Base-by-base conservation (phyloP, 257 asterid genomes). In the Nicotiana benthamiana region DNA sequence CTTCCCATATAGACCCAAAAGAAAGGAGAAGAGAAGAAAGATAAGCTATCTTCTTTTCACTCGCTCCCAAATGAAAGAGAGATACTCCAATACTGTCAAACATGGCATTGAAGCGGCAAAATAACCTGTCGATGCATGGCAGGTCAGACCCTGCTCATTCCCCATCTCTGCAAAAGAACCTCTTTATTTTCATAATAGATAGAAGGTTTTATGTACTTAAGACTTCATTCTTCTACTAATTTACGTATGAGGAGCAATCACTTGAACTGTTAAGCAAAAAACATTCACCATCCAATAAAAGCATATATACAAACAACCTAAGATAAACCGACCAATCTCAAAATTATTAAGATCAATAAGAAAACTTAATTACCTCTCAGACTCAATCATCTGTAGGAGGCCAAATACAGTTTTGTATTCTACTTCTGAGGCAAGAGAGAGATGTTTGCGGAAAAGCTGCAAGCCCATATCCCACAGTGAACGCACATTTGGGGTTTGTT, bases 401-500 rank as follows among this genome's bases (percentile, higher is more conserved):
- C 98, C 99, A 80, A 93, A 95, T 5, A 95, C 94, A 60, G 93
- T 92, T 88, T 95, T 95, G 91, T 86, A 93, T 81, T 96, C 96
- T 84, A 93, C 98, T 89, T 96, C 97, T 62, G 95, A 86, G 80
- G 97, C 97, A 77, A 92, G 90, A 84, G 93, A 87, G 70, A 96
- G 97, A 88, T 93, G 98, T 81, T 96, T 96, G 83, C 94, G 91
- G 83, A 93, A 95, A 85, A 95, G 95, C 83, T 92, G 97, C 94
- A 95, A 89, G 65, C 99, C 99, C 98, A 93, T 95, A 89, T 95
- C 99, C 99, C 99, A 95, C 82, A 95, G 81, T 67, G 99, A 95
- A 59, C 93, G 90, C 53, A 93, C 97, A 82, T 87, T 90, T 9
- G 97, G 89, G 40, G 97, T 92, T 87, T 92, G 98, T 90, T 95